Conservation (phyloP, 2,329 filamentous ascomycete species). For the Clarireedia paspali region DNA sequence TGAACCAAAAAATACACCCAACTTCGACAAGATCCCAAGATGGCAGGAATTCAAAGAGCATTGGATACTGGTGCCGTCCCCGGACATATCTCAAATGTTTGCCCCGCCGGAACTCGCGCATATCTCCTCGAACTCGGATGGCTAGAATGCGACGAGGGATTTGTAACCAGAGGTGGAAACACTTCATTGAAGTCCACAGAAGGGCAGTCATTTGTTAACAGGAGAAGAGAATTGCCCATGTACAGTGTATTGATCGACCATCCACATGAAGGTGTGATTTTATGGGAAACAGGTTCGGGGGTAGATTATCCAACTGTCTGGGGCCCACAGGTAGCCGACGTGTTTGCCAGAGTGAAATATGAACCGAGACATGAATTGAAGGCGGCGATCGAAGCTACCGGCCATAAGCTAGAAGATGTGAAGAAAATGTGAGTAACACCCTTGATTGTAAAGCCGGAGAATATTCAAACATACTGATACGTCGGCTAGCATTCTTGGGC, state of each 20-base stretch:
- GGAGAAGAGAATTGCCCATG: constrained; percentile 21
- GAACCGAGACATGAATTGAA: constrained; percentile 24
- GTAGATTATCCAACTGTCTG: constrained; percentile 25
- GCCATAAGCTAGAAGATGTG: constrained; percentile 37
- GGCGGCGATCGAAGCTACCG: constrained; percentile 30
- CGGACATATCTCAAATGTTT: constrained; percentile 25
- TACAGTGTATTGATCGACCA: constrained; percentile 24
- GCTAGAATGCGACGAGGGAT: constrained; percentile 40
- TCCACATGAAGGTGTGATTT: constrained; percentile 22
- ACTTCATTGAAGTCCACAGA: constrained; percentile 18
- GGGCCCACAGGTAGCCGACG: constrained; percentile 31
- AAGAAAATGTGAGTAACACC: constrained; percentile 31
- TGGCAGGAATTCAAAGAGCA: constrained; percentile 21
- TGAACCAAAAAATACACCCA: neutral
- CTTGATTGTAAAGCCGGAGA: neutral
- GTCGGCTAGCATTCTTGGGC: constrained; percentile 32
- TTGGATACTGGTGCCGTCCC: constrained; percentile 21
- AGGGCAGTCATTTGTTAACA: constrained; percentile 19
- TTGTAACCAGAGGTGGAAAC: constrained; percentile 26
- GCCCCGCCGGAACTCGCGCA: constrained; percentile 39
- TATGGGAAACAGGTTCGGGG: constrained; percentile 24
- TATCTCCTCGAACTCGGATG: constrained; percentile 38
- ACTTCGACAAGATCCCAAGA: neutral
- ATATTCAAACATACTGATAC: neutral
- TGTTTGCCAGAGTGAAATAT: constrained; percentile 31